Percentiles rank a stretch among this genome's conserved stretches.
These are phyloP conservation scores for Ganoderma lucidum DNA, from an alignment of 1,284 basidiomycete genomes.

Conservation along the genomic window DNA sequence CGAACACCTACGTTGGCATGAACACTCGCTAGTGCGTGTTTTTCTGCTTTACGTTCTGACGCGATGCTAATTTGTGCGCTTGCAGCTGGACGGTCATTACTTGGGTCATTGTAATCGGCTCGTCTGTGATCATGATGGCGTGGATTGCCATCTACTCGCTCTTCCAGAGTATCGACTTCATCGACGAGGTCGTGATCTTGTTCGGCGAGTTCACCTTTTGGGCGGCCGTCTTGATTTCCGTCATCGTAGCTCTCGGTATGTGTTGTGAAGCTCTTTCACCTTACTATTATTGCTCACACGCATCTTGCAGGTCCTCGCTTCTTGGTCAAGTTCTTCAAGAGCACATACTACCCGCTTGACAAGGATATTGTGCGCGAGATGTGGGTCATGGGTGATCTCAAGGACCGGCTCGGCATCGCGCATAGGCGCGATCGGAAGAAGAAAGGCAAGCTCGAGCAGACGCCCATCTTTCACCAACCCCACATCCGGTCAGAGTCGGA, in stretches of 20 bases:
- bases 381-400: constrained; percentile 88
- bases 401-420: constrained; percentile 80
- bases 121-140: constrained; percentile 79
- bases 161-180: constrained; percentile 74
- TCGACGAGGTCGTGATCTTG: constrained; percentile 76
- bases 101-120: constrained; percentile 82
- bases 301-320: constrained; percentile 68
- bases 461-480: constrained; percentile 72
- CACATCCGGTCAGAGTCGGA: constrained; percentile 73
- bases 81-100: constrained; percentile 89
- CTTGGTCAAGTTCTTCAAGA: constrained; percentile 72
- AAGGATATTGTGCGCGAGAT: constrained; percentile 89
- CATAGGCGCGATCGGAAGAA: constrained; percentile 58
- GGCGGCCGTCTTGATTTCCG: constrained; percentile 76
- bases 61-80: constrained; percentile 19
- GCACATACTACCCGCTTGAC: constrained; percentile 78
- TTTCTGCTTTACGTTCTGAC: background rate
- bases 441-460: constrained; percentile 56
- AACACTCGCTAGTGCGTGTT: constrained; percentile 86
- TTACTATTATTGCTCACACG: constrained; percentile 20
- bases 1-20: constrained; percentile 89
- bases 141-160: constrained; percentile 91
- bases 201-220: constrained; percentile 87
- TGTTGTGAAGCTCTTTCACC: constrained; percentile 25
- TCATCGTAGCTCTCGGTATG: constrained; percentile 76